These are phyloP conservation scores for Mortierella sp. DNA, from an alignment of 371 early-diverging fungal species.

Conservation along the genomic window DNA sequence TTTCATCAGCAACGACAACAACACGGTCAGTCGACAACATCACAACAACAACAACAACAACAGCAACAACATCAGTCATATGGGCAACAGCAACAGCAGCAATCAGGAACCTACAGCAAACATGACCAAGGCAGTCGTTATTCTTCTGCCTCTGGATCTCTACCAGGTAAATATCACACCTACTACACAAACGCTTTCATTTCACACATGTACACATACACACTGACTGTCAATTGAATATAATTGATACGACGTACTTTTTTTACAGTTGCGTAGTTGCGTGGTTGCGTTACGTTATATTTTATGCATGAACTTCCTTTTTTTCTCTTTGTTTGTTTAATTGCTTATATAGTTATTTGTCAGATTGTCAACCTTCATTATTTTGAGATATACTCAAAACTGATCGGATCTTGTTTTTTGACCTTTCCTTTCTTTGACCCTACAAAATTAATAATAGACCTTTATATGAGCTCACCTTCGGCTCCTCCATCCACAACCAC, in stretches of 20 bases:
- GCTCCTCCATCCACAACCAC: slow-evolving; percentile 29
- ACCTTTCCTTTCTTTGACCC: neutral
- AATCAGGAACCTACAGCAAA: slow-evolving; percentile 3
- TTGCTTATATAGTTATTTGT: too few relatives aligned
- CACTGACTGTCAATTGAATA: too few relatives aligned
- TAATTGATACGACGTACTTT: too few relatives aligned
- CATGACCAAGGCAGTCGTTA: slow-evolving; percentile 22
- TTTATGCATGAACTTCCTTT: too few relatives aligned
- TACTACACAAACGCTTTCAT: neutral
- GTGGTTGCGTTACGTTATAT: too few relatives aligned
- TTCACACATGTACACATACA: too few relatives aligned
- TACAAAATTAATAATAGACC: slow-evolving; percentile 33
- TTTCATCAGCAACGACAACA: slow-evolving; percentile 34
- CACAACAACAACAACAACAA: slow-evolving; percentile 17
- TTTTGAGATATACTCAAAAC: neutral
- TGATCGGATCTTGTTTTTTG: slow-evolving; percentile 6
- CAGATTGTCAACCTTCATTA: neutral
- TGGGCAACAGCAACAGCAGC: neutral
- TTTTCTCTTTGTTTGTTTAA: too few relatives aligned
- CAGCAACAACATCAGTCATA: neutral
- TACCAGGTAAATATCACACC: slow-evolving; percentile 27
- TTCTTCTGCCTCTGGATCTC: slow-evolving; percentile 14
- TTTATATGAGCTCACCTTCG: slow-evolving; percentile 40
- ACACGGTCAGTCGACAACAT: neutral
- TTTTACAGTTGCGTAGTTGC: too few relatives aligned